Evolutionary conservation across 2,329 filamentous ascomycete genomes (phyloP).

Genomic region (Fusarium citri): DNA sequence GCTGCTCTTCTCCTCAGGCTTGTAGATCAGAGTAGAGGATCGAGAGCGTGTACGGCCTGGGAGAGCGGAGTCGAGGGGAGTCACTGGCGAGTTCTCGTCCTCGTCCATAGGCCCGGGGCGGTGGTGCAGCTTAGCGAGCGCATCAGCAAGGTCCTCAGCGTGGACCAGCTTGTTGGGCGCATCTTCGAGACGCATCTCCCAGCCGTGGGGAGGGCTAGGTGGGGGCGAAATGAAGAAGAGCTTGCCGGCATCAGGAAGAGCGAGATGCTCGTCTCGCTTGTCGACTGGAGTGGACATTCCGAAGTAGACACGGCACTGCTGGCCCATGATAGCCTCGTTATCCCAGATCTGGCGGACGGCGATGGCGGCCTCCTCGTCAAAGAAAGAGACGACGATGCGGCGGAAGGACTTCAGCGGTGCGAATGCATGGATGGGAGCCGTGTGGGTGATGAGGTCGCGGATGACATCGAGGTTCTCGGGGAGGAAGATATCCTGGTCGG

Average conservation of each 20-base stretch:
- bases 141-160: conserved; percentile 75
- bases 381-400: conserved; percentile 84
- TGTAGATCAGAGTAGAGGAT: conserved; percentile 74
- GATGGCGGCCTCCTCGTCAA: conserved; percentile 75
- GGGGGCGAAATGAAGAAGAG: conserved; percentile 80
- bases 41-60: conserved; percentile 61
- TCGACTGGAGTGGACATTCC: conserved; percentile 71
- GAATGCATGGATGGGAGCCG: conserved; percentile 81
- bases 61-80: conserved; percentile 47
- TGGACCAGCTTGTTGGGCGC: conserved; percentile 77
- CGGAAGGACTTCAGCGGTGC: conserved; percentile 85
- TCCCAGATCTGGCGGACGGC: conserved; percentile 79
- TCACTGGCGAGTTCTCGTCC: conserved; percentile 48
- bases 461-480: conserved; percentile 79
- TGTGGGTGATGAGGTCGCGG: conserved; percentile 74
- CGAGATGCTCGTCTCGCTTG: conserved; percentile 67
- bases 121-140: conserved; percentile 71
- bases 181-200: conserved; percentile 75
- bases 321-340: conserved; percentile 77
- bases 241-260: conserved; percentile 76
- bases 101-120: conserved; percentile 55
- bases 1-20: conserved; percentile 66
- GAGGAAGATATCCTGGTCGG: conserved; percentile 78
- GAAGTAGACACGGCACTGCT: conserved; percentile 76
- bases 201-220: conserved; percentile 74